Conservation (phyloP, 2,329 filamentous ascomycete species). For the Fusarium sp. region DNA sequence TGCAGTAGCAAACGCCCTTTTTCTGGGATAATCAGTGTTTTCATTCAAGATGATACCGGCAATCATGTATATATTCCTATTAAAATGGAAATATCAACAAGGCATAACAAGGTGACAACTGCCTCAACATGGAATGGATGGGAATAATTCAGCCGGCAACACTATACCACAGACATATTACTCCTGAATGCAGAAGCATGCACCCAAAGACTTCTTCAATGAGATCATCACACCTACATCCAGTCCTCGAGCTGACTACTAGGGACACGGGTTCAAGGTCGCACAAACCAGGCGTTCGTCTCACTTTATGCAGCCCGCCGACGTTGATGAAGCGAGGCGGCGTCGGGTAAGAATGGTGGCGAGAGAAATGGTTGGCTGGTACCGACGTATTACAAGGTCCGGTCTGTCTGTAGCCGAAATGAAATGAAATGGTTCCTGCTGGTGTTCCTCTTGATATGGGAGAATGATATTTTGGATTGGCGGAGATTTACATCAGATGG, state of each 20-base stretch:
- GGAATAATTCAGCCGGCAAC: neutral
- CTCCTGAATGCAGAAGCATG: neutral
- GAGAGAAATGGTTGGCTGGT: conserved; percentile 17
- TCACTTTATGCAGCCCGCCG: conserved; percentile 35
- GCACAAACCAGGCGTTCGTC: conserved; percentile 33
- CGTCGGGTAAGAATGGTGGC: conserved; percentile 15
- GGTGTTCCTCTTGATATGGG: neutral
- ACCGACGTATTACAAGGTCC: conserved; percentile 13
- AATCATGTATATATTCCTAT: neutral
- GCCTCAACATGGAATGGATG: neutral
- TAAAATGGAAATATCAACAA: neutral
- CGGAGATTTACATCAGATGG: neutral
- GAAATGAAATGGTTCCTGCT: conserved; percentile 18
- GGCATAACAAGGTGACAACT: neutral
- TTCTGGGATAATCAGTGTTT: neutral
- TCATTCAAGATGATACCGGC: neutral
- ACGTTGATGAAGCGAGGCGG: conserved; percentile 41
- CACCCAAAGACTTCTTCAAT: neutral
- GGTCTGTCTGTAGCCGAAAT: conserved; percentile 32
- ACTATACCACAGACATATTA: neutral
- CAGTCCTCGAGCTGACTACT: neutral
- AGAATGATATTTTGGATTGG: neutral
- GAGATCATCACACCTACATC: neutral
- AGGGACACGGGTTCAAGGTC: conserved; percentile 7
- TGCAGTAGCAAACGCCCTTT: neutral